Base-by-base conservation (phyloP, 2,329 filamentous ascomycete genomes). In the Hysterium pulicare region DNA sequence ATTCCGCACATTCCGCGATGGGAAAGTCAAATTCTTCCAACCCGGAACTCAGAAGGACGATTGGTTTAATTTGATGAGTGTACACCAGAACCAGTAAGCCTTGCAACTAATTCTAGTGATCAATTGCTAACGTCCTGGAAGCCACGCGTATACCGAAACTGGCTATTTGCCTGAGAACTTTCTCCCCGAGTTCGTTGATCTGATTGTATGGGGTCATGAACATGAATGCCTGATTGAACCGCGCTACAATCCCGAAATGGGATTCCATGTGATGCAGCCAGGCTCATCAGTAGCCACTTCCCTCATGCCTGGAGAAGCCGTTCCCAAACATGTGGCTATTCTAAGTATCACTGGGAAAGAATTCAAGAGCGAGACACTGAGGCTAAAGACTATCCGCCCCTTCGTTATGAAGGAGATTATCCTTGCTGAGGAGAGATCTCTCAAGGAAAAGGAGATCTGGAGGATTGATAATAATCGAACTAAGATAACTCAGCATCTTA, bases 271-370 rank as follows among this genome's bases (percentile, higher is more conserved):
- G 49, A 96, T 98, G 81, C 93, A 98, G 58, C 93, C 93, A 1
- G 93, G 93, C 0, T 98, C 93, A 0, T 97, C 93, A 0, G 86
- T 98, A 0, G 93, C 91, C 1, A 98, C 93, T 1, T 97, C 93
- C 0, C 73, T 98, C 0, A 83, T 93, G 7, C 85, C 87, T 0
- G 90, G 90, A 21, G 93, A 98, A 68, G 87, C 93, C 0, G 88
- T 90, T 1, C 75, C 88, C 6, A 98, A 98, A 62, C 87, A 97
- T 43, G 87, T 97, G 5, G 84, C 90, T 1, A 85, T 98, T 16
- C 64, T 97, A 38, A 93, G 77, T 53, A 73, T 98, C 40, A 93
- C 83, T 0, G 91, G 90, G 7, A 87, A 83, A 45, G 80, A 90
- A 9, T 95, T 95, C 65, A 79, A 81, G 34, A 77, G 82, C 10